Evolutionary conservation across 1,284 basidiomycete species (phyloP).

Genomic region (Apiotrichum montevideense): DNA sequence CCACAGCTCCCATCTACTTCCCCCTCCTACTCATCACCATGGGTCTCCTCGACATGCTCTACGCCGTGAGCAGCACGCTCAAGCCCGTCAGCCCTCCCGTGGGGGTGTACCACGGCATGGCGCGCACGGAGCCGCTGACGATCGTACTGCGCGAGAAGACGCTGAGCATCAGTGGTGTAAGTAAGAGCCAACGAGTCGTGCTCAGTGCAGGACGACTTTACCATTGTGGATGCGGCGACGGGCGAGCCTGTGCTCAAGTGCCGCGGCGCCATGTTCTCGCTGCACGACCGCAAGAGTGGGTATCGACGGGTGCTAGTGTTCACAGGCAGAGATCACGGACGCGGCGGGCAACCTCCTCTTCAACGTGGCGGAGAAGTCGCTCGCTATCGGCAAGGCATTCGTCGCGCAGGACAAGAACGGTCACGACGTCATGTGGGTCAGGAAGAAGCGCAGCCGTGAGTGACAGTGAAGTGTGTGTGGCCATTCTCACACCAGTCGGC

Average conservation of each 20-base stretch:
- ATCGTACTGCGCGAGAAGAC: constrained; percentile 31
- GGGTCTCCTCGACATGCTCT: constrained; percentile 11
- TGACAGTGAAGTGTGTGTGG: constrained; percentile 7
- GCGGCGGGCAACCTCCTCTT: constrained; percentile 8
- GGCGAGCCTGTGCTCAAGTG: constrained; percentile 2
- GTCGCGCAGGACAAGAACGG: neutral
- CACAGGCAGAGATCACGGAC: constrained; percentile 4
- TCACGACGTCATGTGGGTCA: constrained; percentile 1
- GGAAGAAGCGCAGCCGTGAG: constrained; percentile 2
- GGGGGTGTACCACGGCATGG: constrained; percentile 4
- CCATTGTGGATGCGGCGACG: constrained; percentile 1
- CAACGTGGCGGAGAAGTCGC: constrained; percentile 5
- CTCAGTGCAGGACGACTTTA: constrained; percentile 3
- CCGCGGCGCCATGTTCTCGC: constrained; percentile 2
- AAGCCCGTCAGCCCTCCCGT: neutral
- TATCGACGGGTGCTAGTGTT: neutral
- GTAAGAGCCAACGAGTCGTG: neutral
- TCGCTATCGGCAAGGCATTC: neutral
- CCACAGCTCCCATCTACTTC: too few species aligned
- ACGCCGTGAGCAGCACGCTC: neutral
- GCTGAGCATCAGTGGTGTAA: constrained; percentile 4
- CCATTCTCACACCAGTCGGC: constrained; percentile 1
- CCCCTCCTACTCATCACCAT: neutral
- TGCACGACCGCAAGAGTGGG: constrained; percentile 13
- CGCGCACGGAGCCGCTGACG: neutral